phyloP scores from a whole-genome alignment of 768 basidiomycete species.

The Pluteus cervinus region DNA sequence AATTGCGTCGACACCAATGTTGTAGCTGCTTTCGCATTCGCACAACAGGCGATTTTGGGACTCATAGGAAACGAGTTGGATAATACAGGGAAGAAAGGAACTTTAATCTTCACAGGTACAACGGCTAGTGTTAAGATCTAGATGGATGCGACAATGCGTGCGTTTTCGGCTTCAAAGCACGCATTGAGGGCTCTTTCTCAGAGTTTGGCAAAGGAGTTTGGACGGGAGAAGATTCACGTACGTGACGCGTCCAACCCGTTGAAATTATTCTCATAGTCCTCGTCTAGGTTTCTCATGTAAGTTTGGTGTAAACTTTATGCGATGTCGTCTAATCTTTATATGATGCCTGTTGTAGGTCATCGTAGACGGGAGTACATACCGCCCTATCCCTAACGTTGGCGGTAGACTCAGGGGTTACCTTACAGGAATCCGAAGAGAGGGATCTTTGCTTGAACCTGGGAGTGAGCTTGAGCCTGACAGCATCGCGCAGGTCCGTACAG shows the following conservation, averaged over 20 bases:
- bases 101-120: conserved; percentile 68
- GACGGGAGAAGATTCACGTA: conserved; percentile 69
- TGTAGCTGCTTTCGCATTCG: conserved; percentile 56
- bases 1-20: conserved; percentile 45
- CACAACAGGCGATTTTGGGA: conserved; percentile 50
- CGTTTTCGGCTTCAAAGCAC: conserved; percentile 60
- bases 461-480: conserved; percentile 53
- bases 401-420: too few species aligned
- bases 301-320: conserved; percentile 16
- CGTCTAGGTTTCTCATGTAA: conserved; percentile 63
- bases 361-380: conserved; percentile 64
- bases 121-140: conserved; percentile 65
- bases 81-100: conserved; percentile 49
- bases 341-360: conserved; percentile 51
- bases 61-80: conserved; percentile 53
- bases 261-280: background rate
- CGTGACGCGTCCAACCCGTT: too few species aligned
- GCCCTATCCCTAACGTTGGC: too few species aligned
- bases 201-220: conserved; percentile 71
- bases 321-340: background rate
- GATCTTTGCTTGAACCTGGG: conserved; percentile 18
- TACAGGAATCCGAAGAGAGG: conserved; percentile 31
- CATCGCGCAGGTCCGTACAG: conserved; percentile 54
- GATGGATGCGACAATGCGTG: conserved; percentile 47
- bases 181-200: conserved; percentile 60